These are phyloP conservation scores for Podila horticola DNA, from an alignment of 192 early-diverging fungal species.

Conservation along the genomic window DNA sequence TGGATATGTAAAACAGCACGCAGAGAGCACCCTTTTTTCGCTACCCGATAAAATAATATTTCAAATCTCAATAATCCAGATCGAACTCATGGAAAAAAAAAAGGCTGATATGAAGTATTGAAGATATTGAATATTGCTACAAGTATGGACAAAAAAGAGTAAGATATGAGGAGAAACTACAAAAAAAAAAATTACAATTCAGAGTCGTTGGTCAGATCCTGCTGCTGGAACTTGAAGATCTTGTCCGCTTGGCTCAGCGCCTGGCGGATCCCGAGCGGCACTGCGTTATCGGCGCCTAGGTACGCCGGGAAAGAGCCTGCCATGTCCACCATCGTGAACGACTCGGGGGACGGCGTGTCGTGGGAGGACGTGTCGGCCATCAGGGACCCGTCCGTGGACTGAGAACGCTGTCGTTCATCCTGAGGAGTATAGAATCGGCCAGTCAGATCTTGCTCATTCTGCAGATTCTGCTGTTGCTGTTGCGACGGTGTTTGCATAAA, in stretches of 20 bases:
- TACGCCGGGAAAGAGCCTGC: slow-evolving; percentile 31
- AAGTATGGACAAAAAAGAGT: too few relatives aligned
- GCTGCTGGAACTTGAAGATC: slow-evolving; percentile 32
- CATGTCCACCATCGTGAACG: slow-evolving; percentile 28
- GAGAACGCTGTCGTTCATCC: slow-evolving; percentile 11
- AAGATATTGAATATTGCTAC: too few relatives aligned
- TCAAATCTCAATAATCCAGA: too few relatives aligned
- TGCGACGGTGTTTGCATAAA: not conserved
- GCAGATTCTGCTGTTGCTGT: slow-evolving; percentile 13
- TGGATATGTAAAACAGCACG: slow-evolving; percentile 17
- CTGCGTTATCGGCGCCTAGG: slow-evolving; percentile 7
- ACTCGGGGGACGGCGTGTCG: slow-evolving; percentile 32
- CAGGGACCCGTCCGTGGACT: slow-evolving; percentile 15
- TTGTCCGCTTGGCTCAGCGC: slow-evolving; percentile 18
- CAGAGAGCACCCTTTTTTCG: too few relatives aligned
- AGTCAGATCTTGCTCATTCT: not conserved
- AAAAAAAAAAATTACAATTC: too few relatives aligned
- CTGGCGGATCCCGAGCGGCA: slow-evolving; percentile 36
- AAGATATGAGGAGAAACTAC: too few relatives aligned
- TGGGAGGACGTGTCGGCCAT: slow-evolving; percentile 12
- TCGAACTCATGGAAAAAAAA: too few relatives aligned
- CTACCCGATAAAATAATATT: not conserved
- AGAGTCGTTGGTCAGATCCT: not conserved
- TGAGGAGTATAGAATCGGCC: not conserved
- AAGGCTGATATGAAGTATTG: too few relatives aligned